Conservation (phyloP, 2,329 filamentous ascomycete genomes). For the Colletotrichum neosansevieriae region DNA sequence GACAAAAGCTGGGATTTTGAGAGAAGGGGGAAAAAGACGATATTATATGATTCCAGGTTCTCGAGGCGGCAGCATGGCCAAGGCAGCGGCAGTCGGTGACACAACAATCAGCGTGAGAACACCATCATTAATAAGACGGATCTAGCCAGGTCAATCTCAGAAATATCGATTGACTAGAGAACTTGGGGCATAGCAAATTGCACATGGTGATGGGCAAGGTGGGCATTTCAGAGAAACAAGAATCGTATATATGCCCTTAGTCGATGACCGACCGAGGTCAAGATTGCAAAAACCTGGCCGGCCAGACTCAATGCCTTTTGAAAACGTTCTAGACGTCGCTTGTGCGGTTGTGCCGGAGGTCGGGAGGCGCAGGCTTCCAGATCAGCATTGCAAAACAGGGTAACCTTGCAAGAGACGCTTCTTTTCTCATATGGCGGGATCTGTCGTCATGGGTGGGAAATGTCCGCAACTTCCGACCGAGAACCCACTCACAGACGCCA, state of each 20-base stretch:
- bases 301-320: conserved; percentile 11
- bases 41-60: too few relatives aligned
- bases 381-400: conserved; percentile 8
- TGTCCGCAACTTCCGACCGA: conserved; percentile 1
- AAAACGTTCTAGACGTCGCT: conserved; percentile 13
- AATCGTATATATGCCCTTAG: not conserved
- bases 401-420: not conserved
- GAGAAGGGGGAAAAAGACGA: too few relatives aligned
- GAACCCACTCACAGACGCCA: not conserved
- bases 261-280: not conserved
- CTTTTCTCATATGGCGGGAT: not conserved
- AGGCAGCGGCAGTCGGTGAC: too few relatives aligned
- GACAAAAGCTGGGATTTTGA: too few relatives aligned
- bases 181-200: too few relatives aligned
- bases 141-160: too few relatives aligned
- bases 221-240: too few relatives aligned
- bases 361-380: not conserved
- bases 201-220: too few relatives aligned
- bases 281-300: not conserved
- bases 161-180: too few relatives aligned
- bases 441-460: conserved; percentile 2
- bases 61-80: too few relatives aligned
- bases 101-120: too few relatives aligned
- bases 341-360: not conserved
- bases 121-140: too few relatives aligned